Evolutionary conservation across 2,329 filamentous ascomycete genomes (phyloP).

Genomic region (Cercospora beticola): DNA sequence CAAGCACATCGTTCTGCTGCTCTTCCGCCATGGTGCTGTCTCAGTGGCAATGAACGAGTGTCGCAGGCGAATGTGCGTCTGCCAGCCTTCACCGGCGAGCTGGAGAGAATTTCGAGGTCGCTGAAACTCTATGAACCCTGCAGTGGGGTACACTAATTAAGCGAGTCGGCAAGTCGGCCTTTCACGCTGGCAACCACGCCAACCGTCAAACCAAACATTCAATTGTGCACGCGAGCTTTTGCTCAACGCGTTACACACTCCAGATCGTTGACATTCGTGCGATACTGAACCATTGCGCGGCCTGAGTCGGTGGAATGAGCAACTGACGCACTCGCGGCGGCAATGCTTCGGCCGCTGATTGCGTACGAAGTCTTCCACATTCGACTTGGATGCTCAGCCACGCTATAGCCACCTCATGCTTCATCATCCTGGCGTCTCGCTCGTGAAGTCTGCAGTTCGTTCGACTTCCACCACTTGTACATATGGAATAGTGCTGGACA

Average conservation of each 20-base stretch:
- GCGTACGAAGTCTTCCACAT: neutral
- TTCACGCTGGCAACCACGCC: neutral
- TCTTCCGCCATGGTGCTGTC: constrained; percentile 17
- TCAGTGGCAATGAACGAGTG: neutral
- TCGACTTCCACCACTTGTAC: neutral
- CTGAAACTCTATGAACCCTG: constrained; percentile 7
- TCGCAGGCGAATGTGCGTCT: neutral
- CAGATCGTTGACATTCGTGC: neutral
- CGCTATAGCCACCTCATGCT: constrained; percentile 14
- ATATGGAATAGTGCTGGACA: constrained; percentile 3
- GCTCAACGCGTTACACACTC: neutral
- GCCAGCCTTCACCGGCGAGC: neutral
- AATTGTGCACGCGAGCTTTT: neutral
- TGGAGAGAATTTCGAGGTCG: constrained; percentile 7
- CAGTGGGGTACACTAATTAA: constrained; percentile 7
- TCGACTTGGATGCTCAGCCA: constrained; percentile 15
- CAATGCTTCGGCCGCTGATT: neutral
- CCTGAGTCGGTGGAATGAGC: neutral
- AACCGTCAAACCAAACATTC: constrained; percentile 10
- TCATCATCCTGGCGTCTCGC: constrained; percentile 14
- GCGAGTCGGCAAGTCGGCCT: constrained; percentile 4
- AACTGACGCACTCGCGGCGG: neutral
- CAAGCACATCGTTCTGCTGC: constrained; percentile 25
- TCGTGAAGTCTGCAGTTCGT: constrained; percentile 3
- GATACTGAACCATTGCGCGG: neutral